Conservation (phyloP, 352 stramenopile genomes). For the Phytopythium sindhum region DNA sequence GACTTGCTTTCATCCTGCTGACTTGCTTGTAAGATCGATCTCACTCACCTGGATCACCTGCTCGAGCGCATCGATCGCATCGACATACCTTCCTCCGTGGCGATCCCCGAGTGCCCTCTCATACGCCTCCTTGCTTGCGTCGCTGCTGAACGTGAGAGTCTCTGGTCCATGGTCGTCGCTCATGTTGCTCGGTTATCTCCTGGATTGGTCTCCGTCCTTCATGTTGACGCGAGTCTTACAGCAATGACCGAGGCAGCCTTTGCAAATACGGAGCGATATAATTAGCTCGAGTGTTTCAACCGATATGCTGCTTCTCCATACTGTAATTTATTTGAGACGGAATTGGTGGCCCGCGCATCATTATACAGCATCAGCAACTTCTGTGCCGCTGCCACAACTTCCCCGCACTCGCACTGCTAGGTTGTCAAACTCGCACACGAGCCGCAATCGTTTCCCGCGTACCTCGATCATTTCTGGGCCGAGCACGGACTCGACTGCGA, state of each 20-base stretch:
- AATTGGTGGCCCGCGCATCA: too few relatives aligned
- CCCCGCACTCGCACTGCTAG: constrained; percentile 14
- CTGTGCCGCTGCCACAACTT: background rate
- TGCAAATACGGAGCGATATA: background rate
- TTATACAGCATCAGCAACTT: background rate
- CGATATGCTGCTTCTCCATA: background rate
- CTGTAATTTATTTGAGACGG: too few relatives aligned
- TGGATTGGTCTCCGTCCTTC: background rate
- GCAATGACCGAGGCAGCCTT: background rate
- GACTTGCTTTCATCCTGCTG: background rate
- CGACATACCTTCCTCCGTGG: constrained; percentile 32
- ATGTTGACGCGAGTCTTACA: background rate
- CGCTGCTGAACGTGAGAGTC: constrained; percentile 15
- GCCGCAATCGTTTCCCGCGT: constrained; percentile 22
- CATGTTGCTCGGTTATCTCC: background rate
- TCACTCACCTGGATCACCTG: constrained; percentile 40
- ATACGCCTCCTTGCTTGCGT: constrained; percentile 25
- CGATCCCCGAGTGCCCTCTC: constrained; percentile 30
- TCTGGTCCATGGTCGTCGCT: background rate
- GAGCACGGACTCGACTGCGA: constrained; percentile 26
- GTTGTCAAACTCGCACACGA: constrained; percentile 56
- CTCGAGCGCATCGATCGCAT: constrained; percentile 37
- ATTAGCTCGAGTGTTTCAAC: background rate
- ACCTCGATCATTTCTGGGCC: constrained; percentile 46
- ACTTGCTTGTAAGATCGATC: background rate